Evolutionary conservation across 148 eudicot genomes (phyloP).

Genomic region (Rhododendron ovatum): DNA sequence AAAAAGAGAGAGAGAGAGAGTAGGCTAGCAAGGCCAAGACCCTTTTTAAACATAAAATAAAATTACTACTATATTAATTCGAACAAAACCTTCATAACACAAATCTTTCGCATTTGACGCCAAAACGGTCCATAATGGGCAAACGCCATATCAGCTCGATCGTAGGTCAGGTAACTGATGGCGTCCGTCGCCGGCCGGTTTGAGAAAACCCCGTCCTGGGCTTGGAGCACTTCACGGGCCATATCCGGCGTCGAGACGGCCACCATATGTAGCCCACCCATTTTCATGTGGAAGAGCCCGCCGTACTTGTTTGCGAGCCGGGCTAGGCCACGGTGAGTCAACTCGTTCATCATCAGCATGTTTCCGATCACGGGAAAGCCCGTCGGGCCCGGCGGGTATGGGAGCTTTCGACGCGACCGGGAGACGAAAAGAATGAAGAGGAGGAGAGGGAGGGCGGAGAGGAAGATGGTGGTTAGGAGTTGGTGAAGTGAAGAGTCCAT

Average conservation of each 20-base stretch:
- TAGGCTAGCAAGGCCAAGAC: no score
- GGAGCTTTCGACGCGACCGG: constrained; percentile 6
- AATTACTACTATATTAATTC: not conserved
- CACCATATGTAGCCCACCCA: constrained; percentile 24
- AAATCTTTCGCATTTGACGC: constrained; percentile 35
- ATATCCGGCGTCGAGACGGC: constrained; percentile 21
- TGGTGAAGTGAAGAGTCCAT: constrained; percentile 3
- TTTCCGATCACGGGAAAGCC: constrained; percentile 29
- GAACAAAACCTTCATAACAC: constrained; percentile 11
- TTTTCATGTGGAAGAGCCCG: constrained; percentile 19
- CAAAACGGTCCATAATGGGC: constrained; percentile 36
- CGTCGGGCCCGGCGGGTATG: constrained; percentile 26
- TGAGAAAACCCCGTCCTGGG: constrained; percentile 25
- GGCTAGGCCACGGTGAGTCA: constrained; percentile 32
- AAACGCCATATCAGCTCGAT: constrained; percentile 36
- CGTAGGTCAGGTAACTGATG: constrained; percentile 22
- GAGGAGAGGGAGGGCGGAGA: not conserved
- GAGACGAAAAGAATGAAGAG: not conserved
- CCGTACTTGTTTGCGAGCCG: constrained; percentile 18
- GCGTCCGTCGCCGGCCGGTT: constrained; percentile 28
- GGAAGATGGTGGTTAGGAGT: not conserved
- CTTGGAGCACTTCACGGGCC: constrained; percentile 30
- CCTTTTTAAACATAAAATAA: no score
- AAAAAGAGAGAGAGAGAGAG: no score
- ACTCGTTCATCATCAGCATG: constrained; percentile 25